Conservation (phyloP, 2,329 filamentous ascomycete genomes). For the Cercospora sojina region DNA sequence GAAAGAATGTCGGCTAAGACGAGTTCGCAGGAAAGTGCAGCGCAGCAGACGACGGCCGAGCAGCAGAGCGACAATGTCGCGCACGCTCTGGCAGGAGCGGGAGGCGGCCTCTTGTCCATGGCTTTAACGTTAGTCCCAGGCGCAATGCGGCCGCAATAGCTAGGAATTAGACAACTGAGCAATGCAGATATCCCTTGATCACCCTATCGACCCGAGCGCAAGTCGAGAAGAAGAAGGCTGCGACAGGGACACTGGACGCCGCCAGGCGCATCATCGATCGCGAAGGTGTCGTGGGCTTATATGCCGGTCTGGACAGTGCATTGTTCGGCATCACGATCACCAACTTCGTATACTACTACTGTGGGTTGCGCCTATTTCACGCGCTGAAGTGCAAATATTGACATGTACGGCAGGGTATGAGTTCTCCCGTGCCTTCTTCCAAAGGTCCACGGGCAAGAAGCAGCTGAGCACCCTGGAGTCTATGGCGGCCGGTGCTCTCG, state of each 20-base stretch:
- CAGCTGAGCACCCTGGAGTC: slow-evolving; percentile 89
- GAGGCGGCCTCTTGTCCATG: slow-evolving; percentile 94
- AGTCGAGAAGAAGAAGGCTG: slow-evolving; percentile 91
- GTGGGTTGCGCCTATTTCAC: slow-evolving; percentile 41
- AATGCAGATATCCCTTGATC: slow-evolving; percentile 81
- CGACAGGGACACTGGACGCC: slow-evolving; percentile 79
- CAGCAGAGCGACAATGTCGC: slow-evolving; percentile 96
- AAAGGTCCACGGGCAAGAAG: slow-evolving; percentile 68
- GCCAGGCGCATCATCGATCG: slow-evolving; percentile 84
- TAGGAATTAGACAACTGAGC: slow-evolving; percentile 46
- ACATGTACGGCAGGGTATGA: slow-evolving; percentile 67
- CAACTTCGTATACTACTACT: slow-evolving; percentile 99
- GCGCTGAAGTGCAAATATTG: neutral
- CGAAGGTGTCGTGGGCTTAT: slow-evolving; percentile 85
- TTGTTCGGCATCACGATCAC: slow-evolving; percentile 97
- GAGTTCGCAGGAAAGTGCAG: slow-evolving; percentile 12
- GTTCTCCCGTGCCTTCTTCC: slow-evolving; percentile 88
- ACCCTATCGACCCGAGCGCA: slow-evolving; percentile 96
- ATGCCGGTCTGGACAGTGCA: slow-evolving; percentile 88
- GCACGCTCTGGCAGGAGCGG: slow-evolving; percentile 87
- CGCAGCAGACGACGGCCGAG: slow-evolving; percentile 58
- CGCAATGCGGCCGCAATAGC: neutral
- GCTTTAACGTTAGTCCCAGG: slow-evolving; percentile 69
- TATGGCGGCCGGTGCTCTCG: slow-evolving; percentile 92
- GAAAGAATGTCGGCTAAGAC: slow-evolving; percentile 14